A percentile compares a stretch with the other conserved stretches of the same genome.
Conservation (phyloP, 805 yeast species). For the Pichia cabralensis region DNA sequence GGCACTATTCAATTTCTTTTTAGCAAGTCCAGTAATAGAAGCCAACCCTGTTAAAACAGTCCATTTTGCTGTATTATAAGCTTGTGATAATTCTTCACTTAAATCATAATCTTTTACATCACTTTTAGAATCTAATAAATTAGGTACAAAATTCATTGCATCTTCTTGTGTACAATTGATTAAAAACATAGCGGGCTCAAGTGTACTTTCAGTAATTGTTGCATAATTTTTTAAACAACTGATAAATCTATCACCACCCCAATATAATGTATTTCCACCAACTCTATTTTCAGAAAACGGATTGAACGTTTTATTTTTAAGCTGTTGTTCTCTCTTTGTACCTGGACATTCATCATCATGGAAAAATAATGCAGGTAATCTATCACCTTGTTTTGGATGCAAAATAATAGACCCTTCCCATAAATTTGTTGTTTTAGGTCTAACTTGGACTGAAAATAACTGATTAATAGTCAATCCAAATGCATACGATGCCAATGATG, state of each 20-base stretch:
- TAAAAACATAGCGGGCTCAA: conserved; percentile 64
- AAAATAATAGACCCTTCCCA: conserved; percentile 86
- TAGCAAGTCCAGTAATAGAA: conserved; percentile 55
- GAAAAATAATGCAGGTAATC: conserved; percentile 78
- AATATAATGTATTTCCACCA: conserved; percentile 44
- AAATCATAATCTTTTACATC: conserved; percentile 25
- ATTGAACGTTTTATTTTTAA: conserved; percentile 56
- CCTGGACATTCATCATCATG: conserved; percentile 85
- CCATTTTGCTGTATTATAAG: conserved; percentile 74
- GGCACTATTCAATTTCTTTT: conserved; percentile 53
- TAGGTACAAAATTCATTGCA: conserved; percentile 46
- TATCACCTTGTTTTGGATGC: conserved; percentile 50
- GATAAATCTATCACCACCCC: conserved; percentile 88
- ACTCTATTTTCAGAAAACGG: conserved; percentile 52
- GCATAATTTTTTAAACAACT: conserved; percentile 43
- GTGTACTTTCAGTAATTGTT: conserved; percentile 54
- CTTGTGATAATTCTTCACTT: conserved; percentile 32
- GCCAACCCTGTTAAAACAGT: conserved; percentile 77
- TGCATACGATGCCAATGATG: conserved; percentile 52
- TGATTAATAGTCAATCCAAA: conserved; percentile 52
- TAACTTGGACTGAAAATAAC: conserved; percentile 69
- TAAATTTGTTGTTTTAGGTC: conserved; percentile 78
- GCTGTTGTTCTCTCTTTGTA: conserved; percentile 50
- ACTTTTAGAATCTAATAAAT: conserved; percentile 27
- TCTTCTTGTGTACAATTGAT: conserved; percentile 72